A percentile compares a stretch with the other conserved stretches of the same genome.
Evolutionary conservation across 1,284 basidiomycete species (phyloP).

Genomic region (Leccinum pseudoinsigne): DNA sequence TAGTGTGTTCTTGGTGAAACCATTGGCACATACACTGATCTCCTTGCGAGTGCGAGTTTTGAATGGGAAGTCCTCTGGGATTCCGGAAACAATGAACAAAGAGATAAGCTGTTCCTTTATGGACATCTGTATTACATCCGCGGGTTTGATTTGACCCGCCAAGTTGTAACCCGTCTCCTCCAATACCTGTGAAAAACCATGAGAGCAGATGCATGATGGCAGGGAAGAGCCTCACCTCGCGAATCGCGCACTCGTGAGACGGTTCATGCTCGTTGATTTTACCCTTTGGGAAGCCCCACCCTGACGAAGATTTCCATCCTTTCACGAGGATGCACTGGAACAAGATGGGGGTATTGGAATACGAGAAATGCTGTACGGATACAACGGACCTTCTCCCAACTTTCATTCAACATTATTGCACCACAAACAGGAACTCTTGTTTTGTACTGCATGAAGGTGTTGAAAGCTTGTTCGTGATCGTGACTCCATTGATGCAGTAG

Average conservation of each 20-base stretch:
- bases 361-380: slow-evolving; percentile 5
- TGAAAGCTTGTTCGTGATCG: slow-evolving; percentile 80
- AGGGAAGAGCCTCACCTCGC: slow-evolving; percentile 65
- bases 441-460: slow-evolving; percentile 93
- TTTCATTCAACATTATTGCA: slow-evolving; percentile 90
- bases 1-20: not conserved
- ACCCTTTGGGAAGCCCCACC: slow-evolving; percentile 98
- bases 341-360: slow-evolving; percentile 11
- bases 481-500: slow-evolving; percentile 77
- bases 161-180: slow-evolving; percentile 96
- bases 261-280: slow-evolving; percentile 97
- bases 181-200: slow-evolving; percentile 60
- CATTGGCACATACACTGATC: slow-evolving; percentile 79
- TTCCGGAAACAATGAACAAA: slow-evolving; percentile 87
- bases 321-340: slow-evolving; percentile 88
- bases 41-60: slow-evolving; percentile 96
- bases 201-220: slow-evolving; percentile 5
- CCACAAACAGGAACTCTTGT: slow-evolving; percentile 98
- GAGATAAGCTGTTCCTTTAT: slow-evolving; percentile 91
- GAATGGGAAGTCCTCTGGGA: slow-evolving; percentile 91
- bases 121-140: slow-evolving; percentile 82
- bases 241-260: slow-evolving; percentile 79
- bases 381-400: slow-evolving; percentile 83
- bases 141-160: slow-evolving; percentile 63
- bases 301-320: slow-evolving; percentile 95